phyloP scores from a whole-genome alignment of 2,329 filamentous ascomycete genomes.

The Onygena corvina region DNA sequence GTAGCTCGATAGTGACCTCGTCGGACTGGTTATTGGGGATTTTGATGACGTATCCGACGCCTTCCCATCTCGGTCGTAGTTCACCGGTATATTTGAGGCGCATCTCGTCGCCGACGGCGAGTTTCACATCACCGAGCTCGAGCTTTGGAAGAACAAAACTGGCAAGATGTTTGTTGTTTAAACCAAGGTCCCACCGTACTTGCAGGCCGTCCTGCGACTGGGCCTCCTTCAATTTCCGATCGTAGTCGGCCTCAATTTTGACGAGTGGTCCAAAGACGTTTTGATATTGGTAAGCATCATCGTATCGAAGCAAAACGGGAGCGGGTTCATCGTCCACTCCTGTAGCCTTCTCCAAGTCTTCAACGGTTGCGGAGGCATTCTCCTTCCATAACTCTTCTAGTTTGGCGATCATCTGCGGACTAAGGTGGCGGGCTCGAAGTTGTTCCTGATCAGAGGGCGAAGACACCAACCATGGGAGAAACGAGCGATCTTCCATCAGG shows the following conservation, averaged over 20 bases:
- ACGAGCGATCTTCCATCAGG: conserved; percentile 90
- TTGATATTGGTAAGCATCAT: conserved; percentile 96
- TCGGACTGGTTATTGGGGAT: conserved; percentile 99
- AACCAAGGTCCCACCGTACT: conserved; percentile 84
- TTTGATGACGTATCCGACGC: conserved; percentile 97
- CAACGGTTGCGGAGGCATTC: conserved; percentile 73
- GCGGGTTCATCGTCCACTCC: conserved; percentile 91
- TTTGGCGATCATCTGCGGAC: conserved; percentile 88
- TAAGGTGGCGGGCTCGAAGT: conserved; percentile 82
- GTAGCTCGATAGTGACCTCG: conserved; percentile 87
- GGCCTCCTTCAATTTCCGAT: conserved; percentile 95
- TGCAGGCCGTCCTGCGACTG: conserved; percentile 93
- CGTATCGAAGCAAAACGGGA: conserved; percentile 83
- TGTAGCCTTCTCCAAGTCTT: conserved; percentile 80
- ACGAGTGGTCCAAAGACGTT: conserved; percentile 96
- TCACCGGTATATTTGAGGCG: conserved; percentile 92
- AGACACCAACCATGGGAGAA: conserved; percentile 83
- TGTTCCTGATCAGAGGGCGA: conserved; percentile 88
- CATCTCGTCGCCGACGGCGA: conserved; percentile 98
- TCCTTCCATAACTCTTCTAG: conserved; percentile 99
- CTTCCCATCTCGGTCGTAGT: conserved; percentile 84
- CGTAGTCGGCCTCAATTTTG: conserved; percentile 98
- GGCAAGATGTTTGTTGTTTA: conserved; percentile 95
- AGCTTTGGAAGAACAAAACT: conserved; percentile 95
- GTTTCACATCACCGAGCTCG: conserved; percentile 92